Conservation (phyloP, 2,329 filamentous ascomycete species). For the Purpureocillium lavendulum region DNA sequence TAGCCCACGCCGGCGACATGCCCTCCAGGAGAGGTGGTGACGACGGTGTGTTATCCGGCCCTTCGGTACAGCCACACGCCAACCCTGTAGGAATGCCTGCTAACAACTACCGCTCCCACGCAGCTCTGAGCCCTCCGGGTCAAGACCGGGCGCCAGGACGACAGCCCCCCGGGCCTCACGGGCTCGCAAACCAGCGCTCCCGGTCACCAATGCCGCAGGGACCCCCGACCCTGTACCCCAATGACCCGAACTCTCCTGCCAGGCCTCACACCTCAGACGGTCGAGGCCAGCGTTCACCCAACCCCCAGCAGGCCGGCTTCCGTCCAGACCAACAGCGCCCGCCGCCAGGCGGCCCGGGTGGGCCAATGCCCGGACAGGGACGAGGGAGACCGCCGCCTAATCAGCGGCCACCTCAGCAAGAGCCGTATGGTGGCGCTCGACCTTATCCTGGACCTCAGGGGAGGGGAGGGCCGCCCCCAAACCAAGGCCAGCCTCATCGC, state of each 20-base stretch:
- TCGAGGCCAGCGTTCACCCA: constrained; percentile 18
- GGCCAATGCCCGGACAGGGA: constrained; percentile 11
- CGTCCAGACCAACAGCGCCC: constrained; percentile 14
- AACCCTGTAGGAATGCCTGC: constrained; percentile 42
- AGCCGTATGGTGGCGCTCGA: constrained; percentile 11
- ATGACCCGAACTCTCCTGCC: constrained; percentile 18
- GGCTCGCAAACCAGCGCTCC: constrained; percentile 31
- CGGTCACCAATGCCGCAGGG: constrained; percentile 33
- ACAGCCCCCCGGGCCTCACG: constrained; percentile 31
- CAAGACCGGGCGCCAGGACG: constrained; percentile 25
- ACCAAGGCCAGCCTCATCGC: constrained; percentile 12
- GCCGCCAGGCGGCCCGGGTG: constrained; percentile 6
- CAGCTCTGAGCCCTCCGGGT: constrained; percentile 37
- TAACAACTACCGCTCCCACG: constrained; percentile 45
- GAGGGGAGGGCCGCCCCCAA: constrained; percentile 13
- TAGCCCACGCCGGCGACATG: constrained; percentile 30
- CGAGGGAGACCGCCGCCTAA: constrained; percentile 12
- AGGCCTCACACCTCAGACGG: constrained; percentile 23
- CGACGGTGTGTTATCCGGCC: constrained; percentile 27
- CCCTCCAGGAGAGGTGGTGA: constrained; percentile 21
- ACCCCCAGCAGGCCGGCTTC: constrained; percentile 18
- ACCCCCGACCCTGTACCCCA: constrained; percentile 21
- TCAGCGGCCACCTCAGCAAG: constrained; percentile 10
- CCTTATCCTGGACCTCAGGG: constrained; percentile 15
- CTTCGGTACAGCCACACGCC: constrained; percentile 43